Conservation (phyloP, 441 rosid species). For the Arabidopsis hybrid region DNA sequence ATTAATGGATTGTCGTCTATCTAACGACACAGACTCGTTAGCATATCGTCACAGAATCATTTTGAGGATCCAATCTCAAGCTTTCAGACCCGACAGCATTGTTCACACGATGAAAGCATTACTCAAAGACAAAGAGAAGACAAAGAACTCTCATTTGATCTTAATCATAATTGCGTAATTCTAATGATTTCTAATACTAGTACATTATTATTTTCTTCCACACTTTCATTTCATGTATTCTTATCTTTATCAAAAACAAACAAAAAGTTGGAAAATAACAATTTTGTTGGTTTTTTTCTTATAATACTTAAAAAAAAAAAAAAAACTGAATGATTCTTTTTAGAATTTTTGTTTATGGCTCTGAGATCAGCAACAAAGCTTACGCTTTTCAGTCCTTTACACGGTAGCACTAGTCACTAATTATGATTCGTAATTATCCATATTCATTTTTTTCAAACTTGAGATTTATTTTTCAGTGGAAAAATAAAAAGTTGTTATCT, state of each 20-base stretch:
- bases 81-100: constrained; percentile 32
- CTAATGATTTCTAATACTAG: constrained; percentile 13
- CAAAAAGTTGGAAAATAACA: constrained; percentile 14
- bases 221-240: constrained; percentile 25
- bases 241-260: constrained; percentile 1
- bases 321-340: constrained; percentile 15
- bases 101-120: constrained; percentile 45
- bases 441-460: not conserved
- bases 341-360: constrained; percentile 28
- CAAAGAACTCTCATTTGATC: constrained; percentile 29
- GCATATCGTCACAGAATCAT: constrained; percentile 24
- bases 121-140: not conserved
- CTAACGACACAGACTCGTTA: constrained; percentile 40
- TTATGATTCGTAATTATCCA: constrained; percentile 31
- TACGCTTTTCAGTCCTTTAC: constrained; percentile 35
- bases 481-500: constrained; percentile 1
- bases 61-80: constrained; percentile 10
- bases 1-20: constrained; percentile 42
- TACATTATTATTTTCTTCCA: constrained; percentile 1
- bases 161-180: constrained; percentile 36
- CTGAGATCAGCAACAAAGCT: constrained; percentile 39
- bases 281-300: not conserved
- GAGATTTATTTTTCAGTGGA: not conserved
- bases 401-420: constrained; percentile 43
- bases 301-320: not conserved